Percentiles rank a stretch among this genome's conserved stretches.
Evolutionary conservation across 768 basidiomycete species (phyloP).

Genomic region (button mushroom (Agaricus bisporus)): DNA sequence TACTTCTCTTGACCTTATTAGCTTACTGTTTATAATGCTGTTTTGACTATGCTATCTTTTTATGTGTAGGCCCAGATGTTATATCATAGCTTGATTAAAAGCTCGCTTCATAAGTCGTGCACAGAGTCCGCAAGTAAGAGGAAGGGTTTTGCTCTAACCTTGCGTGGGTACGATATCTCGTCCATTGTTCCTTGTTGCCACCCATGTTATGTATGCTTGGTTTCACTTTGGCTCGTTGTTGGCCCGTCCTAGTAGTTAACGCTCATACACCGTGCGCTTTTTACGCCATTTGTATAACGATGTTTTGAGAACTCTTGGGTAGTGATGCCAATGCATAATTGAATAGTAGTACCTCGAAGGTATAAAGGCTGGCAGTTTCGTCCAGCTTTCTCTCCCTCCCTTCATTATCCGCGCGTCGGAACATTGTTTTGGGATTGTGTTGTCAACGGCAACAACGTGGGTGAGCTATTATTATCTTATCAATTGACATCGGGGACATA

Average conservation of each 20-base stretch:
- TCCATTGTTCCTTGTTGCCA: too few species aligned
- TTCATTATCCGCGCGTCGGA: background rate
- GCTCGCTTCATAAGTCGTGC: background rate
- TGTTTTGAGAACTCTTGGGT: background rate
- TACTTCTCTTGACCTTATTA: background rate
- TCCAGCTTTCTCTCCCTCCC: background rate
- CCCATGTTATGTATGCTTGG: background rate
- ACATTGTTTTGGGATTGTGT: too few species aligned
- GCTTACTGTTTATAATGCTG: background rate
- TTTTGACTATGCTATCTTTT: background rate
- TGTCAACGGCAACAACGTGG: too few species aligned
- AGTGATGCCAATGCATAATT: background rate
- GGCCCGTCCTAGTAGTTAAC: background rate
- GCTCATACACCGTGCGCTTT: slow-evolving; percentile 1
- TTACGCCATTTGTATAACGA: slow-evolving; percentile 7
- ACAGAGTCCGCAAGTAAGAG: too few species aligned
- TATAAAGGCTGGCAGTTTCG: background rate
- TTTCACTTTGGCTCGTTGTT: slow-evolving; percentile 2
- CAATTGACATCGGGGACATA: background rate
- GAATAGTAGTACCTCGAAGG: background rate
- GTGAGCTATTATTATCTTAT: slow-evolving; percentile 3
- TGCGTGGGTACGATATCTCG: too few species aligned
- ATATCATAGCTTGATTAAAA: background rate
- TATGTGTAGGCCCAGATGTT: background rate
- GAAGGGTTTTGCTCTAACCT: too few species aligned